Percentiles rank a stretch among this genome's conserved stretches.
phyloP scores from a whole-genome alignment of 805 yeast genomes.

The Candida mattraensis region DNA sequence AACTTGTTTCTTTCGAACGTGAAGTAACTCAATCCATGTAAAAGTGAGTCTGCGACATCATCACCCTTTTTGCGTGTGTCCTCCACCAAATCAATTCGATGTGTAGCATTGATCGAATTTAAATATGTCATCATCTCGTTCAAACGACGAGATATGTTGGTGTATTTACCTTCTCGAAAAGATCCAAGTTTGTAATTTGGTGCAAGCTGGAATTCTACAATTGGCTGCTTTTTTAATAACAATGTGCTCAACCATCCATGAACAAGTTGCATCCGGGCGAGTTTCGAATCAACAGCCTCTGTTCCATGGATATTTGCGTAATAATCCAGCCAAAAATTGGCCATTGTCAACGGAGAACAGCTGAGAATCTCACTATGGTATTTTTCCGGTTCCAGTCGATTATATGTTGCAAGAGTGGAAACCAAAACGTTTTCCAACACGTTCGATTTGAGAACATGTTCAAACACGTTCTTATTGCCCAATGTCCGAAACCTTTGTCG shows the following conservation, averaged over 20 bases:
- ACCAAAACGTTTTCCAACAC: constrained; percentile 51
- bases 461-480: constrained; percentile 47
- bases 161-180: constrained; percentile 1
- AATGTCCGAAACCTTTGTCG: constrained; percentile 54
- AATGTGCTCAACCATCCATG: constrained; percentile 25
- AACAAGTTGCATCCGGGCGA: constrained; percentile 27
- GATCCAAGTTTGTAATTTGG: constrained; percentile 2
- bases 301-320: constrained; percentile 1
- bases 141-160: constrained; percentile 23
- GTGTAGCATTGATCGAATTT: constrained; percentile 18
- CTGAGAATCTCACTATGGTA: constrained; percentile 18
- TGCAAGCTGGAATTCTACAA: constrained; percentile 1
- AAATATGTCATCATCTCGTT: constrained; percentile 28
- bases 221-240: constrained; percentile 4
- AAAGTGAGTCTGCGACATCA: constrained; percentile 64
- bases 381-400: constrained; percentile 6
- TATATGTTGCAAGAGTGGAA: constrained; percentile 23
- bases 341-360: constrained; percentile 32
- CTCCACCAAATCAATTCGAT: constrained; percentile 9
- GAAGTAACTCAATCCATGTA: constrained; percentile 56
- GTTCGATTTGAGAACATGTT: constrained; percentile 51
- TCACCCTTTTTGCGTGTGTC: constrained; percentile 47
- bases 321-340: constrained; percentile 30
- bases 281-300: constrained; percentile 20
- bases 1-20: constrained; percentile 40